A percentile compares a stretch with the other conserved stretches of the same genome.
Evolutionary conservation across 2,329 filamentous ascomycete genomes (phyloP).

Genomic region (Monosporascus sp.): DNA sequence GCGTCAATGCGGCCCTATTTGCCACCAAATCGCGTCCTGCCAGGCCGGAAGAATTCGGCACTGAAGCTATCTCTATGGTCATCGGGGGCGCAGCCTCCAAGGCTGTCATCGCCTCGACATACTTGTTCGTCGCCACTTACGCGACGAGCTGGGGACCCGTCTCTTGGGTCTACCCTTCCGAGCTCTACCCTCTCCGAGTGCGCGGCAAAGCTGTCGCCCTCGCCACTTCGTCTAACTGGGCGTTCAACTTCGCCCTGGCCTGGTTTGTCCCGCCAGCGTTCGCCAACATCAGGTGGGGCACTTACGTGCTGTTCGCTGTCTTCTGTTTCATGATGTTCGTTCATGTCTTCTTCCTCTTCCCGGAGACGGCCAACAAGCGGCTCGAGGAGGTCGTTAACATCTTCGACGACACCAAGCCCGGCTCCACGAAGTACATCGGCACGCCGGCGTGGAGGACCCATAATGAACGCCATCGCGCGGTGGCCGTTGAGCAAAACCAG

Average conservation of each 20-base stretch:
- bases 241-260: slow-evolving; percentile 44
- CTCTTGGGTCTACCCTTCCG: slow-evolving; percentile 41
- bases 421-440: slow-evolving; percentile 32
- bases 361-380: slow-evolving; percentile 50
- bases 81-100: slow-evolving; percentile 45
- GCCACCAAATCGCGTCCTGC: slow-evolving; percentile 34
- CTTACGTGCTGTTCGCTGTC: slow-evolving; percentile 47
- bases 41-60: slow-evolving; percentile 28
- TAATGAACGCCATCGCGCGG: slow-evolving; percentile 26
- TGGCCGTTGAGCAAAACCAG: slow-evolving; percentile 28
- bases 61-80: slow-evolving; percentile 38
- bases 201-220: slow-evolving; percentile 50
- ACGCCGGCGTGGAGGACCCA: slow-evolving; percentile 37
- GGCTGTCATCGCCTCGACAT: slow-evolving; percentile 60
- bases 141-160: slow-evolving; percentile 39
- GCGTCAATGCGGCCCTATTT: slow-evolving; percentile 40
- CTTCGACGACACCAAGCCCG: slow-evolving; percentile 35
- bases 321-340: slow-evolving; percentile 45
- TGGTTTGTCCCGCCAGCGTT: slow-evolving; percentile 43
- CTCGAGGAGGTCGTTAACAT: slow-evolving; percentile 48
- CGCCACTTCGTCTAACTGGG: slow-evolving; percentile 45
- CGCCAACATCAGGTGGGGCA: slow-evolving; percentile 42
- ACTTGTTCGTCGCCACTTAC: slow-evolving; percentile 53
- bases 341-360: slow-evolving; percentile 50
- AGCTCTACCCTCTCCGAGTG: slow-evolving; percentile 40